Evolutionary conservation across 2,329 filamentous ascomycete genomes (phyloP).

Genomic region (Beauveria bassiana): DNA sequence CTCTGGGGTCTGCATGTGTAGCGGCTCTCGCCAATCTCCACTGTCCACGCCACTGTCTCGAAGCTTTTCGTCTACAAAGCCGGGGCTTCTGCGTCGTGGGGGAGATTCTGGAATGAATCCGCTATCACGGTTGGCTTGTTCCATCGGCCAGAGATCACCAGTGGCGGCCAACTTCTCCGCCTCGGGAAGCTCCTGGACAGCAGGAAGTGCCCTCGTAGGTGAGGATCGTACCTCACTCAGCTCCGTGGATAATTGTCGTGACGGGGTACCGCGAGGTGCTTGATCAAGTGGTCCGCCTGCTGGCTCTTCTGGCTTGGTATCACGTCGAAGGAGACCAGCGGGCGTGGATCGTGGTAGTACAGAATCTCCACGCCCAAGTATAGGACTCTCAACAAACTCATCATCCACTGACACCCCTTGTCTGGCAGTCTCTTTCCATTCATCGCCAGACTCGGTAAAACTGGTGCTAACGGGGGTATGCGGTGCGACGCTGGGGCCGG

Average conservation of each 20-base stretch:
- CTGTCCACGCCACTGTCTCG: slow-evolving; percentile 53
- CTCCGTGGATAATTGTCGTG: slow-evolving; percentile 19
- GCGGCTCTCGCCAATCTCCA: slow-evolving; percentile 36
- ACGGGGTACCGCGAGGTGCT: slow-evolving; percentile 18
- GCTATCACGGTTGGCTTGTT: slow-evolving; percentile 41
- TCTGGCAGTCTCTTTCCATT: slow-evolving; percentile 18
- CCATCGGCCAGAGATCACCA: slow-evolving; percentile 17
- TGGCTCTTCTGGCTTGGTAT: slow-evolving; percentile 23
- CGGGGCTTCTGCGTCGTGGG: slow-evolving; percentile 27
- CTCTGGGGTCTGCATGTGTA: slow-evolving; percentile 22
- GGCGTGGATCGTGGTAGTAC: slow-evolving; percentile 15
- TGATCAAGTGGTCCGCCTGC: slow-evolving; percentile 25
- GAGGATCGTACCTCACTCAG: slow-evolving; percentile 34
- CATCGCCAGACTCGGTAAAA: slow-evolving; percentile 16
- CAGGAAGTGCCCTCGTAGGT: slow-evolving; percentile 37
- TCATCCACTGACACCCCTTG: slow-evolving; percentile 19
- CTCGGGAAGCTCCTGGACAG: slow-evolving; percentile 44
- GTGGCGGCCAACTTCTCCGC: slow-evolving; percentile 28
- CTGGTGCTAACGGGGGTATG: slow-evolving; percentile 14
- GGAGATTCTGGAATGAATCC: slow-evolving; percentile 39
- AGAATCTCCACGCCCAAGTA: slow-evolving; percentile 25
- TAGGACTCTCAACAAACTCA: slow-evolving; percentile 30
- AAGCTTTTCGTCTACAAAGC: slow-evolving; percentile 27
- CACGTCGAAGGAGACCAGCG: slow-evolving; percentile 23
- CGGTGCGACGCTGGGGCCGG: slow-evolving; percentile 1